phyloP scores from a whole-genome alignment of 208 protist genomes.

The Trypanosoma melophagium region DNA sequence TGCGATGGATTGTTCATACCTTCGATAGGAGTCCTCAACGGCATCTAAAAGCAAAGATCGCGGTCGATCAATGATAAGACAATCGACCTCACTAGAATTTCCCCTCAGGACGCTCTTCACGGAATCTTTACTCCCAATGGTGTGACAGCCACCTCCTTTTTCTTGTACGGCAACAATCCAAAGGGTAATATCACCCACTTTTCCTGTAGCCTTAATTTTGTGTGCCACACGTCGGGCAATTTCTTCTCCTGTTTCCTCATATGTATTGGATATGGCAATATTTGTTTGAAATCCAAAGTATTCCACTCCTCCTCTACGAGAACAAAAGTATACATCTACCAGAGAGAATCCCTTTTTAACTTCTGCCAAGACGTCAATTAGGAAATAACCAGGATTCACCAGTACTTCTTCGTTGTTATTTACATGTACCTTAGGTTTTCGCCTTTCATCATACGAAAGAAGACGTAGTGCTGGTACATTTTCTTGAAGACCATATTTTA shows the following conservation, averaged over 20 bases:
- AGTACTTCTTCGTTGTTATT: neutral
- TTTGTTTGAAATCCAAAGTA: conserved; percentile 77
- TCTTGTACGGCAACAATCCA: conserved; percentile 25
- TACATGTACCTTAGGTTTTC: neutral
- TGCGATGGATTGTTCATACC: conserved; percentile 43
- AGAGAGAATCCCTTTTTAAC: conserved; percentile 28
- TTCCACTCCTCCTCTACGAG: conserved; percentile 47
- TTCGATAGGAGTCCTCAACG: conserved; percentile 18
- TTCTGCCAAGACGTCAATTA: conserved; percentile 24
- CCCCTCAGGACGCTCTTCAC: conserved; percentile 49
- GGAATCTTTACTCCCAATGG: conserved; percentile 41
- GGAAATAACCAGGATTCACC: neutral
- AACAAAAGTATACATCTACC: conserved; percentile 67
- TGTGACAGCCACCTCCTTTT: conserved; percentile 36
- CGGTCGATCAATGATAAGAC: conserved; percentile 64
- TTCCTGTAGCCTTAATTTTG: conserved; percentile 45
- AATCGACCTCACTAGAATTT: conserved; percentile 40
- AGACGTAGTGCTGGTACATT: conserved; percentile 14
- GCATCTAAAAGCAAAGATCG: conserved; percentile 39
- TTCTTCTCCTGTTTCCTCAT: conserved; percentile 45
- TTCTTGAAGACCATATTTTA: neutral
- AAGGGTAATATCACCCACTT: conserved; percentile 53
- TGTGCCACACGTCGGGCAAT: conserved; percentile 54
- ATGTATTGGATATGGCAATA: conserved; percentile 36
- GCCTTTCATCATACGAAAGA: neutral